Evolutionary conservation across 352 stramenopile species (phyloP).

Genomic region (Phytophthora palmivora): DNA sequence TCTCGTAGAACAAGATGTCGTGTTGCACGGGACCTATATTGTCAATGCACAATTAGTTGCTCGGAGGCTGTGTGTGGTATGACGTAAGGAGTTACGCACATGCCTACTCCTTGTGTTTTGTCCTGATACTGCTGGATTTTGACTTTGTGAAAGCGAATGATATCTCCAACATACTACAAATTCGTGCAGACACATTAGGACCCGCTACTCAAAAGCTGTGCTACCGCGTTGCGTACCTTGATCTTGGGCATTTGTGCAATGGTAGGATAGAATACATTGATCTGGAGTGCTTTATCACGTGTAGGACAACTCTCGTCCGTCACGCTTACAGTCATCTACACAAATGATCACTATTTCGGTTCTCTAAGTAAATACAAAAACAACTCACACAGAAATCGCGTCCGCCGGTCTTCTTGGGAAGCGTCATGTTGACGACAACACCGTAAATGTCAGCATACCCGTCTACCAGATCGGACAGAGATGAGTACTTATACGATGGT

Average conservation of each 20-base stretch:
- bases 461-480: constrained; percentile 58
- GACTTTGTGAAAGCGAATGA: constrained; percentile 83
- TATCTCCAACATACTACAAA: constrained; percentile 68
- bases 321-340: constrained; percentile 75
- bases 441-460: constrained; percentile 73
- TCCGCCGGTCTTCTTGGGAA: constrained; percentile 69
- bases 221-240: constrained; percentile 40
- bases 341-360: not conserved
- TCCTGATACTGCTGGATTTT: constrained; percentile 71
- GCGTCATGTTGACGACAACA: constrained; percentile 75
- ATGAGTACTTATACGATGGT: constrained; percentile 66
- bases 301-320: constrained; percentile 68
- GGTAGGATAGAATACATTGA: constrained; percentile 74
- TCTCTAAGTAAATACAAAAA: not conserved
- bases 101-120: constrained; percentile 59
- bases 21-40: constrained; percentile 44
- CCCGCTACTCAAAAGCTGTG: not conserved
- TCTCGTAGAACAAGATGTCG: constrained; percentile 69
- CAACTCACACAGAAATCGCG: constrained; percentile 71
- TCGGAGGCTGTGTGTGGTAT: not conserved
- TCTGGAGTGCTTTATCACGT: constrained; percentile 58
- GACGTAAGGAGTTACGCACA: constrained; percentile 34
- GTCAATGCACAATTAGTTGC: not conserved
- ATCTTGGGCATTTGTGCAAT: constrained; percentile 69
- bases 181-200: constrained; percentile 3